Percentiles rank a stretch among this genome's conserved stretches.
phyloP scores from a whole-genome alignment of 257 asterid genomes.

The Cordia subcordata region DNA sequence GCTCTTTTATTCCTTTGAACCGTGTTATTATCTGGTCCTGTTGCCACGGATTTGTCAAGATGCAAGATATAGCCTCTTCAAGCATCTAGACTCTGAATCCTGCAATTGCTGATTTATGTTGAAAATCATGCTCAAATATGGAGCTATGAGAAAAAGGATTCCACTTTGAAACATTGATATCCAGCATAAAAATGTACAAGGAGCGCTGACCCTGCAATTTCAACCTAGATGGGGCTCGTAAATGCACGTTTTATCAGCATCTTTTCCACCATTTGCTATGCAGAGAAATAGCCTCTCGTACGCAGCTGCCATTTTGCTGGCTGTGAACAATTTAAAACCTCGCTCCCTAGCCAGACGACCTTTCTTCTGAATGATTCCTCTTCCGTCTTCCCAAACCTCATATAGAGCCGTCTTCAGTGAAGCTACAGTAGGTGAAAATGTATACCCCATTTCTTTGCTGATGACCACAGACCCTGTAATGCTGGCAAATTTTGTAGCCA shows the following conservation, averaged over 20 bases:
- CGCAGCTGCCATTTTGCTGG: constrained; percentile 73
- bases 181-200: neutral
- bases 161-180: neutral
- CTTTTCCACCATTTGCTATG: constrained; percentile 30
- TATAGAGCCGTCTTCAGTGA: constrained; percentile 53
- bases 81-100: too few species aligned
- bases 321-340: constrained; percentile 52
- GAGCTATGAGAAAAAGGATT: too few species aligned
- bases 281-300: constrained; percentile 72
- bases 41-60: too few species aligned
- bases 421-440: constrained; percentile 53
- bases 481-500: constrained; percentile 70
- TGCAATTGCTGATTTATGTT: too few species aligned
- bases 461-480: constrained; percentile 54
- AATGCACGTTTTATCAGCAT: constrained; percentile 19
- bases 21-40: too few species aligned
- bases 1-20: too few species aligned
- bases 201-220: neutral
- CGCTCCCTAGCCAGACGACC: constrained; percentile 51
- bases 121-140: too few species aligned
- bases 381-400: constrained; percentile 54
- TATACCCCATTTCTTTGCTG: constrained; percentile 53
- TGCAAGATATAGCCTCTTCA: too few species aligned
- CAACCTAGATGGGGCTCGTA: constrained; percentile 5
- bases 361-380: constrained; percentile 34